Evolutionary conservation across 2,329 filamentous ascomycete genomes (phyloP).

Genomic region (Microdochium bolleyi): DNA sequence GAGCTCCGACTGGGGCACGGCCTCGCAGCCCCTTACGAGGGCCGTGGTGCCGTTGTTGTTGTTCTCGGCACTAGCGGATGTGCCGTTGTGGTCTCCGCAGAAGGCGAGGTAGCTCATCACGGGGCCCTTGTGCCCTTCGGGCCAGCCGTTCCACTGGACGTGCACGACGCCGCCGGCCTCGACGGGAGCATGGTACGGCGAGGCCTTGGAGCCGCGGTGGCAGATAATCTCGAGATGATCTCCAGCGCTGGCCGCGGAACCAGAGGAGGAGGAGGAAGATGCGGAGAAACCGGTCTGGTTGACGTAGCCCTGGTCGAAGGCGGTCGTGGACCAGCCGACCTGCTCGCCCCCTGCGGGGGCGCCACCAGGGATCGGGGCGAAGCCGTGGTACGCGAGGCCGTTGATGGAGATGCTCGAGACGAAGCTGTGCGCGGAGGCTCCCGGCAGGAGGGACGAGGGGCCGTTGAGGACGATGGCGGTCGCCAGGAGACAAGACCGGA

Average conservation of each 20-base stretch:
- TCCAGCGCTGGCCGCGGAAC: constrained; percentile 9
- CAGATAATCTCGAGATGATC: constrained; percentile 35
- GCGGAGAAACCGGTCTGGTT: constrained; percentile 19
- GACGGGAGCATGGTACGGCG: constrained; percentile 21
- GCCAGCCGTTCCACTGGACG: constrained; percentile 30
- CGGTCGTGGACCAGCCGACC: constrained; percentile 20
- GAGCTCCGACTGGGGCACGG: constrained; percentile 22
- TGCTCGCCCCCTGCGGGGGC: constrained; percentile 9
- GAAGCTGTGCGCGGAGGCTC: constrained; percentile 14
- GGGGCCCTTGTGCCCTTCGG: constrained; percentile 27
- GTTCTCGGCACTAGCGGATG: background rate
- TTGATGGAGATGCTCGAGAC: constrained; percentile 18
- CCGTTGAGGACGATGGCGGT: background rate
- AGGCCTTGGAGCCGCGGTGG: constrained; percentile 22
- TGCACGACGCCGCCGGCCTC: constrained; percentile 25
- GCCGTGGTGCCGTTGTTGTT: background rate
- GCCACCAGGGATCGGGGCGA: constrained; percentile 7
- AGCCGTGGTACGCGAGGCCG: constrained; percentile 15
- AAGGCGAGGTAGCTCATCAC: constrained; percentile 29
- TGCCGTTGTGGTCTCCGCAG: constrained; percentile 19
- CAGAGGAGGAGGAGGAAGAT: background rate
- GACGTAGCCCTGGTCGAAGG: constrained; percentile 31
- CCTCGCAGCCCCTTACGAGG: constrained; percentile 13
- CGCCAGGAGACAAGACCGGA: background rate
- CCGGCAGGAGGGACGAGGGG: background rate